phyloP scores from a whole-genome alignment of 1,139 yeast species.

The Hansenula anomala region DNA sequence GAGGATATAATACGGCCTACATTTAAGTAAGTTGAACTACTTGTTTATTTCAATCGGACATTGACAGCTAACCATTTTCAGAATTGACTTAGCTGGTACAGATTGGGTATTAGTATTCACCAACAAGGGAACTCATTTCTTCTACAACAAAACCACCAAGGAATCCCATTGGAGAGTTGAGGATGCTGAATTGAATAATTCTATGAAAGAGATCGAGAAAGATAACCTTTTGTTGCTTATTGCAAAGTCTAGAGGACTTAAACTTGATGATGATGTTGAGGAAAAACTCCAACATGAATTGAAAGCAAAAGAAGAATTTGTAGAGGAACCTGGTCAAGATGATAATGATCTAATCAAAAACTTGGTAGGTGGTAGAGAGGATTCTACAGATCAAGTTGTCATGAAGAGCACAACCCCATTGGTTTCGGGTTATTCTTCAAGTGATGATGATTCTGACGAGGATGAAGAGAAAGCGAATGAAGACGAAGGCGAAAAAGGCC shows the following conservation, averaged over 20 bases:
- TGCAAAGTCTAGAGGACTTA: conserved; percentile 43
- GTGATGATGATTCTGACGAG: conserved; percentile 11
- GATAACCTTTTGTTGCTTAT: conserved; percentile 32
- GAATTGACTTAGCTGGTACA: conserved; percentile 15
- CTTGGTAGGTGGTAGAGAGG: conserved; percentile 11
- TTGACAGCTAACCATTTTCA: conserved; percentile 12
- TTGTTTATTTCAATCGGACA: not conserved
- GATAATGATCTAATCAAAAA: too few species aligned
- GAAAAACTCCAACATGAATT: not conserved
- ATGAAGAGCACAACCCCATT: conserved; percentile 7
- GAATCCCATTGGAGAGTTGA: conserved; percentile 35
- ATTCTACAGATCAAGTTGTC: conserved; percentile 5
- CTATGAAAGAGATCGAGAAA: conserved; percentile 29
- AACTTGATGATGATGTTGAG: conserved; percentile 21
- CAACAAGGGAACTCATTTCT: conserved; percentile 40
- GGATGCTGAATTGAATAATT: conserved; percentile 25
- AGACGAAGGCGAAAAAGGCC: conserved; percentile 2
- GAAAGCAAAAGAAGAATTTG: not conserved
- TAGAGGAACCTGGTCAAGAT: conserved; percentile 4
- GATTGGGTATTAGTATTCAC: conserved; percentile 41
- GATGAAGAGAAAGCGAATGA: conserved; percentile 9
- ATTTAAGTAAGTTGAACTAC: not conserved
- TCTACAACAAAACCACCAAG: conserved; percentile 28
- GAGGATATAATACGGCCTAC: not conserved
- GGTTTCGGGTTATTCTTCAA: conserved; percentile 16